Evolutionary conservation across 306 rosid genomes (phyloP).

Genomic region (Cicer judaicum): DNA sequence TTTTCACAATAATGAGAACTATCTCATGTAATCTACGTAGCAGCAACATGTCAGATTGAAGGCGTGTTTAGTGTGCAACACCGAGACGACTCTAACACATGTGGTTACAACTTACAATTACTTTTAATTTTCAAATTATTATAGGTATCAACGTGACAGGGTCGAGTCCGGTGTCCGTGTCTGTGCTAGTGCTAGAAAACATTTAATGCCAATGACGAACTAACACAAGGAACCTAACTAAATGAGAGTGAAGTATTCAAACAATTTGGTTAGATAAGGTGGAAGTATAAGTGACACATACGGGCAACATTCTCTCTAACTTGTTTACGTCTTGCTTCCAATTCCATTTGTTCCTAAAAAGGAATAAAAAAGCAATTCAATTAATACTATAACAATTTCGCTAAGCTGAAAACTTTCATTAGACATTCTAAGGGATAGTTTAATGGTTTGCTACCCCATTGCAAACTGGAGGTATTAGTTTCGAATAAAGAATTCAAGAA

Average conservation of each 20-base stretch:
- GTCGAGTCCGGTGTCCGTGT: no score
- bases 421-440: conserved; percentile 9
- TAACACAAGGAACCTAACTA: conserved; percentile 3
- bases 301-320: conserved; percentile 85
- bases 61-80: no score
- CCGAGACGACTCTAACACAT: no score
- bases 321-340: conserved; percentile 88
- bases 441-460: conserved; percentile 5
- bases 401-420: conserved; percentile 19
- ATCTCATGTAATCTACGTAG: background rate
- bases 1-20: conserved; percentile 30
- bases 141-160: no score
- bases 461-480: conserved; percentile 3
- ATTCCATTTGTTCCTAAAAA: conserved; percentile 75
- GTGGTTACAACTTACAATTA: no score
- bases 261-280: conserved; percentile 20
- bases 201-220: background rate
- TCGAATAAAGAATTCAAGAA: background rate
- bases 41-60: no score
- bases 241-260: conserved; percentile 39
- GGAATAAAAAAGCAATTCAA: conserved; percentile 40
- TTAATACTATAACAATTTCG: conserved; percentile 8
- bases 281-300: conserved; percentile 54
- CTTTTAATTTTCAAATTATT: no score
- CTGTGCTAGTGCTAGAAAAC: no score